Conservation (phyloP, 2,329 filamentous ascomycete genomes). For the Xylaria sp. region DNA sequence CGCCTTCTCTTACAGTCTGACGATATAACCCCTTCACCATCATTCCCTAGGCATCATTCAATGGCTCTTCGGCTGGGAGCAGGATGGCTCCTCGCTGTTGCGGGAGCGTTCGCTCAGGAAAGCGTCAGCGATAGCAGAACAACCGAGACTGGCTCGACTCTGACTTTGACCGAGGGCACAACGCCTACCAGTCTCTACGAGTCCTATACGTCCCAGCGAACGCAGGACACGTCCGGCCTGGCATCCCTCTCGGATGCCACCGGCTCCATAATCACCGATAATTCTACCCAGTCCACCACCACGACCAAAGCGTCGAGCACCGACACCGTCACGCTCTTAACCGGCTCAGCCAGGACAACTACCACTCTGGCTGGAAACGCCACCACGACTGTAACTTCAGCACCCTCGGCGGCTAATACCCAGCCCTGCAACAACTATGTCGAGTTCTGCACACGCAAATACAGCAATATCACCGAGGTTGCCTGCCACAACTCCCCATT, state of each 20-base stretch:
- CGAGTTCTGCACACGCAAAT: conserved; percentile 80
- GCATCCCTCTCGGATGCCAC: conserved; percentile 45
- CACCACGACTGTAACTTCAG: conserved; percentile 57
- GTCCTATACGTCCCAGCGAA: conserved; percentile 57
- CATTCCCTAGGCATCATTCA: conserved; percentile 5
- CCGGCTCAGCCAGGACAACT: conserved; percentile 59
- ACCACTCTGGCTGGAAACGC: conserved; percentile 57
- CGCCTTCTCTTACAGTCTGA: not conserved
- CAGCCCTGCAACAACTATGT: conserved; percentile 82
- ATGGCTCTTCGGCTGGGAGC: conserved; percentile 44
- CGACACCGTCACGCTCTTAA: conserved; percentile 55
- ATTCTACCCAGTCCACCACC: conserved; percentile 45
- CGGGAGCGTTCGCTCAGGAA: conserved; percentile 46
- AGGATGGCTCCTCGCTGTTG: conserved; percentile 42
- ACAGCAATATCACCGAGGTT: conserved; percentile 84
- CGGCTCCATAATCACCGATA: conserved; percentile 48
- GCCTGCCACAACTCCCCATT: conserved; percentile 87
- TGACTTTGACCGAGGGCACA: conserved; percentile 47
- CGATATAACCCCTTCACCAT: not conserved
- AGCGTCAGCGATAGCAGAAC: conserved; percentile 55
- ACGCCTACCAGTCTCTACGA: conserved; percentile 60
- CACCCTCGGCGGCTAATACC: conserved; percentile 70
- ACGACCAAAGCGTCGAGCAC: conserved; percentile 33
- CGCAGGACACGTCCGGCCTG: conserved; percentile 50
- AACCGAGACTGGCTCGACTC: conserved; percentile 52